Base-by-base conservation (phyloP, 148 eudicot species). In the Rhododendron mucronatum region DNA sequence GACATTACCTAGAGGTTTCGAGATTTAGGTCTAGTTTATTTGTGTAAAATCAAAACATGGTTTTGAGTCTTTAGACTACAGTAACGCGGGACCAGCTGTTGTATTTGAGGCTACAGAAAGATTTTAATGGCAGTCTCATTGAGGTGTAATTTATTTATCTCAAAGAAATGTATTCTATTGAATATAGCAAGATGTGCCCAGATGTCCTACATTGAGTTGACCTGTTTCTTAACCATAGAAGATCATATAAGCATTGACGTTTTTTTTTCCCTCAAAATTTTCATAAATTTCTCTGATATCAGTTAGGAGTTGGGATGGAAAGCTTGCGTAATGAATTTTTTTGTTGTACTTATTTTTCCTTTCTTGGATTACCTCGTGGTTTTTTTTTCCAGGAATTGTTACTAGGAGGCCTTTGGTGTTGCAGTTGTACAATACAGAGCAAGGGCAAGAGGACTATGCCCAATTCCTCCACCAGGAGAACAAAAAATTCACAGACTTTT, bases 351-450 rank as follows among this genome's bases (percentile, higher is more conserved):
- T 26, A 67, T 57, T 33, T 82, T 82, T 7, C 44, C 44, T 33
- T 50, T 71, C 57, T 69, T 86, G 80, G 33, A 48, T 80, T 67
- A 3, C 26, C 44, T 69, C 44, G n/a, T 71, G 45, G 18, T 18
- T 75, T 65, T 81, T 81, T 7, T 7, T 47, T 65, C 50, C 91
- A 94, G 95, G 97, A 45, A 94, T 94, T 85, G 94, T 93, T 71
- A 94, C 95, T 13, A 91, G 95, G 84, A 90, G 97, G 89, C 97
- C 97, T 75, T 88, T 94, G 88, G 90, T 93, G 33, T 88, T 94
- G 89, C 93, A 94, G 82, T 87, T 94, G 28, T 76, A 91, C 88
- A 90, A 94, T 88, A 92, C 77, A 78, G 90, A 93, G 44, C 86
- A 82, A 55, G 94, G 91, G 83, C 83, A 87, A 84, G 88, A 90